These are phyloP conservation scores for Cutaneotrichosporon cutaneum DNA, from an alignment of 1,284 basidiomycete species.

Conservation along the genomic window DNA sequence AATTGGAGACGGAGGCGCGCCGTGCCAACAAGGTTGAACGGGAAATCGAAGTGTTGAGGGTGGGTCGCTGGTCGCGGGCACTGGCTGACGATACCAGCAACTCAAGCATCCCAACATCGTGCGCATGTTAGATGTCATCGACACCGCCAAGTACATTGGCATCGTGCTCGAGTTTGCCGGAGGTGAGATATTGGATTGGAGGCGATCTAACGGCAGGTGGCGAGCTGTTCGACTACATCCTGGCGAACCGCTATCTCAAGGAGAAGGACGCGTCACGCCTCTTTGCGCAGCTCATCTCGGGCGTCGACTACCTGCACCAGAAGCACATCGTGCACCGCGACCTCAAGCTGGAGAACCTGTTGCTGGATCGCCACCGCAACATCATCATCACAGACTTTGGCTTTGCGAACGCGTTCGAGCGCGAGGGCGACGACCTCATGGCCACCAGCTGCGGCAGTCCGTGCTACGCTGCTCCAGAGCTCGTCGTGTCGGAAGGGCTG, in stretches of 20 bases:
- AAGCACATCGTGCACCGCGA: constrained; percentile 99
- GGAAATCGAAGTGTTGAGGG: constrained; percentile 94
- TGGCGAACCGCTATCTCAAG: constrained; percentile 94
- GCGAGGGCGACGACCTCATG: constrained; percentile 91
- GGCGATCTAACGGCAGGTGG: constrained; percentile 61
- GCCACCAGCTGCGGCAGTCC: constrained; percentile 96
- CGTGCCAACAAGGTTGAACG: constrained; percentile 89
- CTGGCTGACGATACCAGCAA: constrained; percentile 57
- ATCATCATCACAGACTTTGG: constrained; percentile 99
- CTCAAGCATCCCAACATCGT: constrained; percentile 99
- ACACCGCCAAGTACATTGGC: constrained; percentile 99
- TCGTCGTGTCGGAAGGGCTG: constrained; percentile 97
- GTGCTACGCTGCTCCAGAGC: constrained; percentile 97
- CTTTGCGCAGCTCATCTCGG: constrained; percentile 97
- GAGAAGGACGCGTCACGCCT: constrained; percentile 94
- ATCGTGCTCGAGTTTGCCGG: constrained; percentile 99
- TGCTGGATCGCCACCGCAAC: constrained; percentile 95
- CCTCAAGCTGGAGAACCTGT: constrained; percentile 96
- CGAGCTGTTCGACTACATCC: constrained; percentile 98
- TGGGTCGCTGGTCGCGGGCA: constrained; percentile 54
- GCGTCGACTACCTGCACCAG: constrained; percentile 97
- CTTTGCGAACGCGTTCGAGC: constrained; percentile 96
- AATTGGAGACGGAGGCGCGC: constrained; percentile 79
- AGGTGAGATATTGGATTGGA: constrained; percentile 45
- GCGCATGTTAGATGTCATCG: constrained; percentile 95